These are phyloP conservation scores for Alternaria postmessia DNA, from an alignment of 2,329 filamentous ascomycete genomes.

Conservation along the genomic window DNA sequence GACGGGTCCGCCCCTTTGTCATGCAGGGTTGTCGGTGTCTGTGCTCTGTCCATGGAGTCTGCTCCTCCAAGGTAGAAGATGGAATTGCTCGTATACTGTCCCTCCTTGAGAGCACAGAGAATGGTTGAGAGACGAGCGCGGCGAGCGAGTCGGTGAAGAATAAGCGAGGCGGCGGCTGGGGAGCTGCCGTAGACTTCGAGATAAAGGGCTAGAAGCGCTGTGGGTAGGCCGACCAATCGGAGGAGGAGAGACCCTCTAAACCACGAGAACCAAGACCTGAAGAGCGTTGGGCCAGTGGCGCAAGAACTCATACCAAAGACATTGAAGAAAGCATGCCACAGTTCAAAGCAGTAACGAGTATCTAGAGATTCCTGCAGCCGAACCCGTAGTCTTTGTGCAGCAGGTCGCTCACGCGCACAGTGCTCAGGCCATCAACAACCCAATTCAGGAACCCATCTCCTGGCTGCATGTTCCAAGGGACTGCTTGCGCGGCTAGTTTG, in stretches of 20 bases:
- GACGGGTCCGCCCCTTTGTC: slow-evolving; percentile 31
- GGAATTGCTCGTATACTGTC: slow-evolving; percentile 32
- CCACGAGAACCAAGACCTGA: slow-evolving; percentile 44
- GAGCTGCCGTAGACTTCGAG: slow-evolving; percentile 42
- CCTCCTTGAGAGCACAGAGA: slow-evolving; percentile 31
- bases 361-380: slow-evolving; percentile 19
- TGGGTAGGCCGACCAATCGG: slow-evolving; percentile 38
- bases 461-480: slow-evolving; percentile 25
- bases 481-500: slow-evolving; percentile 30
- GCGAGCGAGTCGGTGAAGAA: slow-evolving; percentile 47
- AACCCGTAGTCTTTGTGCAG: slow-evolving; percentile 25
- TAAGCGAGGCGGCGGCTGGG: slow-evolving; percentile 40
- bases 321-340: slow-evolving; percentile 40
- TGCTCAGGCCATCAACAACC: slow-evolving; percentile 27
- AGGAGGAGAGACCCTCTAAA: slow-evolving; percentile 34
- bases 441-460: slow-evolving; percentile 22
- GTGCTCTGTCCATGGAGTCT: slow-evolving; percentile 42
- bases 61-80: slow-evolving; percentile 29
- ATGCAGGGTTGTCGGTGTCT: slow-evolving; percentile 40
- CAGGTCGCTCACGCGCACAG: slow-evolving; percentile 23
- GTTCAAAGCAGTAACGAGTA: slow-evolving; percentile 16
- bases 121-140: slow-evolving; percentile 38
- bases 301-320: slow-evolving; percentile 45
- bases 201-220: slow-evolving; percentile 40
- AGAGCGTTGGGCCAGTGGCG: slow-evolving; percentile 33